Evolutionary conservation across 768 basidiomycete species (phyloP).

Genomic region (Kockovaella imperatae): DNA sequence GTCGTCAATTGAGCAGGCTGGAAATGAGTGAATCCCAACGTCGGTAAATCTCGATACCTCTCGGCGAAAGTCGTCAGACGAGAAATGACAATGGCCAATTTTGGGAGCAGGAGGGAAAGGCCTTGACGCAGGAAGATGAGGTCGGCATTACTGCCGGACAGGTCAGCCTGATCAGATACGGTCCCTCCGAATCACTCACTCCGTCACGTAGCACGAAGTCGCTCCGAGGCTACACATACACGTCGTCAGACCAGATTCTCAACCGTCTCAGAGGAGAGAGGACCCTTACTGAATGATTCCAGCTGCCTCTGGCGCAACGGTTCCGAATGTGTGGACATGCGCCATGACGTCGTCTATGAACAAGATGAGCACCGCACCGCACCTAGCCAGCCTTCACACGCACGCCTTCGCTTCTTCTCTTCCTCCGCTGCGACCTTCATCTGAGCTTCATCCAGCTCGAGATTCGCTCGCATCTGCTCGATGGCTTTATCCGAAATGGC

Average conservation of each 20-base stretch:
- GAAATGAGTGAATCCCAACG: constrained; percentile 96
- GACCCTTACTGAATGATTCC: constrained; percentile 92
- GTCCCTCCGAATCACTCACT: constrained; percentile 53
- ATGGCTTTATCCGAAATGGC: constrained; percentile 84
- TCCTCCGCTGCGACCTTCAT: constrained; percentile 85
- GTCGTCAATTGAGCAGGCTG: constrained; percentile 98
- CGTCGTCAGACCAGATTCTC: neutral
- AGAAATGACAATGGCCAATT: constrained; percentile 82
- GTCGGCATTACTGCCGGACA: constrained; percentile 74
- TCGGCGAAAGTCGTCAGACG: constrained; percentile 77
- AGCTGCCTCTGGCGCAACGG: constrained; percentile 84
- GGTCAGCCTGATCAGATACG: neutral
- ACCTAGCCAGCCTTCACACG: constrained; percentile 4
- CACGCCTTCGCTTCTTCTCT: constrained; percentile 85
- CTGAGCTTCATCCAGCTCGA: constrained; percentile 81
- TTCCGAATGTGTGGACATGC: constrained; percentile 95
- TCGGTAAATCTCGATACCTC: constrained; percentile 78
- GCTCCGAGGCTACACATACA: constrained; percentile 79
- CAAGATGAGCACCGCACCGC: constrained; percentile 1
- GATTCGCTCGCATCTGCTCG: constrained; percentile 85
- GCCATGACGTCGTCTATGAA: constrained; percentile 87
- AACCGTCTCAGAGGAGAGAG: constrained; percentile 10
- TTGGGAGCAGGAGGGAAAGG: constrained; percentile 71
- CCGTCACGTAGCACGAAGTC: constrained; percentile 98
- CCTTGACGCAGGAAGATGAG: constrained; percentile 90